Percentiles rank a stretch among this genome's conserved stretches.
Conservation (phyloP, 2,329 filamentous ascomycete genomes). For the Diaporthe vaccinii region DNA sequence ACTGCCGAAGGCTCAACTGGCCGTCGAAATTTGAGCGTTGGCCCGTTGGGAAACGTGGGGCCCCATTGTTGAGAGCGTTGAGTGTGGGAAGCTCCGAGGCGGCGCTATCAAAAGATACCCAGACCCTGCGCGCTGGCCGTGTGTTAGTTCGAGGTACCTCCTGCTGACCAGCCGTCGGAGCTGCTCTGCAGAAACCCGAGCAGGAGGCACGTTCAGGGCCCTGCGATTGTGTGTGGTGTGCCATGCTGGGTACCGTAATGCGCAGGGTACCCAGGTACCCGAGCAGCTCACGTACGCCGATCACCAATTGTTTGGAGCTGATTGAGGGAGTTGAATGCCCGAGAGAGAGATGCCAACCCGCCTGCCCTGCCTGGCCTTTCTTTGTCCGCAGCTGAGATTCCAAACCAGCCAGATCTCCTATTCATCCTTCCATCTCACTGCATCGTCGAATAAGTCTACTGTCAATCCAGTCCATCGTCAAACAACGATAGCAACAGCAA, state of each 20-base stretch:
- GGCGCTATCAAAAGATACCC: conserved; percentile 15
- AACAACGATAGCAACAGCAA: background rate
- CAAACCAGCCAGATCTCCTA: conserved; percentile 19
- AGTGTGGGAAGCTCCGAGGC: conserved; percentile 17
- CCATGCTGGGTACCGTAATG: background rate
- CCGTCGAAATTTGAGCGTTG: conserved; percentile 25
- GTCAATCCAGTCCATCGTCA: background rate
- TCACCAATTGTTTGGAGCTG: conserved; percentile 30
- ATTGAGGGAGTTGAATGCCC: conserved; percentile 30
- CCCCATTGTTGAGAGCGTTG: conserved; percentile 35
- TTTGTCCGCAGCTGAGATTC: conserved; percentile 15
- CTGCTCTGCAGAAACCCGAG: conserved; percentile 20
- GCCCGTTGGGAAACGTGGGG: conserved; percentile 24
- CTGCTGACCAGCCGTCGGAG: background rate
- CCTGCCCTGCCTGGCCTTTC: background rate
- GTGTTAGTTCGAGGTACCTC: background rate
- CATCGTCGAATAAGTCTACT: background rate
- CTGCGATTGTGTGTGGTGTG: background rate
- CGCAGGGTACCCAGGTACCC: conserved; percentile 19
- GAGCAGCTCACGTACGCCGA: conserved; percentile 13
- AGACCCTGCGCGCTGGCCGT: accelerated
- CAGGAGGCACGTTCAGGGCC: conserved; percentile 4
- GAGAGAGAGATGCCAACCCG: background rate
- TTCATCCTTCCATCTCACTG: conserved; percentile 8
- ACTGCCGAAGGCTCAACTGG: conserved; percentile 23